Percentiles rank a stretch among this genome's conserved stretches.
phyloP scores from a whole-genome alignment of 352 stramenopile species.

The Phytopythium sindhum region DNA sequence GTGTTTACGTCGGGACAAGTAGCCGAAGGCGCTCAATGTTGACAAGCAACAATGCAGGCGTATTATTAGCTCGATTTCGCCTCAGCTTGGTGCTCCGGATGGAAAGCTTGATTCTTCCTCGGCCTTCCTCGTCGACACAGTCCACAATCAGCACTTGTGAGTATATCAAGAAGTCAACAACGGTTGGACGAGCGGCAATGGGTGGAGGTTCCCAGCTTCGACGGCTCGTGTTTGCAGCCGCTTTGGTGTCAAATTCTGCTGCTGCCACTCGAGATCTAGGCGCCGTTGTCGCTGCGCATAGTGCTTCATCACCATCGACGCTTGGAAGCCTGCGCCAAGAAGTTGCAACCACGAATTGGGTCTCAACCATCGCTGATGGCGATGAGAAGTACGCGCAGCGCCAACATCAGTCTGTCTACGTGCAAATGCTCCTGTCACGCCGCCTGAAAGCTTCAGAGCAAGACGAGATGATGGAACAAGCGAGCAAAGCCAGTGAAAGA shows the following conservation, averaged over 20 bases:
- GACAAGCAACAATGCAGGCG: too few relatives aligned
- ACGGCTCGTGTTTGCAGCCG: not conserved
- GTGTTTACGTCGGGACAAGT: too few relatives aligned
- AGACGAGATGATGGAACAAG: slow-evolving; percentile 25
- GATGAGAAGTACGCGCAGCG: not conserved
- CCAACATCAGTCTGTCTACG: not conserved
- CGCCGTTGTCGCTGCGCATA: too few relatives aligned
- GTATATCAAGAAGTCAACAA: not conserved
- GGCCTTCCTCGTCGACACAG: not conserved
- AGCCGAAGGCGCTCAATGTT: too few relatives aligned
- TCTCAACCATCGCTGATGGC: not conserved
- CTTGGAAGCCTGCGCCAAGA: not conserved
- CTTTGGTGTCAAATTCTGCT: not conserved
- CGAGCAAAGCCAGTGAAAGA: slow-evolving; percentile 35
- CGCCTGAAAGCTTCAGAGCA: not conserved
- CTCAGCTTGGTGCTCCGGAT: not conserved
- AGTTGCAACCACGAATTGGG: not conserved
- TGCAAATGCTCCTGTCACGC: not conserved
- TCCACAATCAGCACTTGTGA: not conserved
- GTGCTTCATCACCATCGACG: not conserved
- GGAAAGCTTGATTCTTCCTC: not conserved
- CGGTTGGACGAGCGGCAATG: not conserved
- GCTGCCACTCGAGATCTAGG: not conserved
- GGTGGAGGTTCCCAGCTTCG: not conserved
- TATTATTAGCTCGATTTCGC: not conserved